A percentile compares a stretch with the other conserved stretches of the same genome.
Conservation (phyloP, 257 asterid genomes). For the Salvia rosmarinus region DNA sequence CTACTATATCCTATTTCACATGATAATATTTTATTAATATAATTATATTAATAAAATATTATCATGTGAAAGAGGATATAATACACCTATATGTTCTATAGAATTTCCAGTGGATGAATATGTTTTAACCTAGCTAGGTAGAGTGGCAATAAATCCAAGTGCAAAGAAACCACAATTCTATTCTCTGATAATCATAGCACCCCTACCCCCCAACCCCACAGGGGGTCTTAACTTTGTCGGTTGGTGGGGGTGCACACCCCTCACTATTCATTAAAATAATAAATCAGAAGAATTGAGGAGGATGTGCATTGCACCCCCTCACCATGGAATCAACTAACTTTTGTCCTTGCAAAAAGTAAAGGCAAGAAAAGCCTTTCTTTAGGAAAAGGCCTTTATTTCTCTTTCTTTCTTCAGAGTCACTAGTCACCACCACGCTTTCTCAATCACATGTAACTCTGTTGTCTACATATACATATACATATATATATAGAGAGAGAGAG, state of each 20-base stretch:
- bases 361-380: conserved; percentile 38
- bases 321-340: too few species aligned
- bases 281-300: too few species aligned
- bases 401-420: not conserved
- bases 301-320: too few species aligned
- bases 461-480: not conserved
- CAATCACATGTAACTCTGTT: conserved; percentile 18
- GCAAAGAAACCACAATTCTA: conserved; percentile 78
- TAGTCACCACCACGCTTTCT: conserved; percentile 27
- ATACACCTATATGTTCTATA: too few species aligned
- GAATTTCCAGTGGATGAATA: not conserved
- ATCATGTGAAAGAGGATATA: too few species aligned
- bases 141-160: conserved; percentile 55
- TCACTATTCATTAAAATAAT: too few species aligned
- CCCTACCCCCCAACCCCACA: not conserved
- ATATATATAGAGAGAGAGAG: too few species aligned
- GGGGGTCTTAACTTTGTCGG: conserved; percentile 37
- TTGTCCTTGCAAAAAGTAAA: conserved; percentile 51
- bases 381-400: conserved; percentile 39
- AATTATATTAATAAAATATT: too few species aligned
- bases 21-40: too few species aligned
- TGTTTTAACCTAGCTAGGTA: conserved; percentile 34
- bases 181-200: conserved; percentile 60
- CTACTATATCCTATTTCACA: too few species aligned
- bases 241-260: too few species aligned